Evolutionary conservation across 179 eudicot genomes (phyloP), one percentile per base, ranked within the genome.

Genomic region (Beta lomatogona): DNA sequence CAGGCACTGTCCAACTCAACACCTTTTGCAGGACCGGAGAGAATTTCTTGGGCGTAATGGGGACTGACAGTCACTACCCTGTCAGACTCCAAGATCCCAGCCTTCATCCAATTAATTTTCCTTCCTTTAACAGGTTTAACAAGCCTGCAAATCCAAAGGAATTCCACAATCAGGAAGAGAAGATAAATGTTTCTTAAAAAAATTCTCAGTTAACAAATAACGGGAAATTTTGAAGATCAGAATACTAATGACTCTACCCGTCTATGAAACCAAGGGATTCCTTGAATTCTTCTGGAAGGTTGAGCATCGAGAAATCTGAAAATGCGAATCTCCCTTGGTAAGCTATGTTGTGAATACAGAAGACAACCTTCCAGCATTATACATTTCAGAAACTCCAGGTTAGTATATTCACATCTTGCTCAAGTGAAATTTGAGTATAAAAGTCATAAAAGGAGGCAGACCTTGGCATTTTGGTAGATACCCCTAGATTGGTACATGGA

Each of bases 51-150:
- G 31, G 99, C 98, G 77, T 96, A 96, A 86, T 92, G 36, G 53
- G 97, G 97, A 85, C 99, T 96, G 72, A 96, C 99, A 57, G 99
- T 96, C 65, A 96, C 31, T 15, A 88, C 90, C 21, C 86, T 86
- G 70, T 94, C 85, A 25, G 97, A 89, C 82, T 90, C 94, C 78
- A 92, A 45, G 52, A 94, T 89, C 76, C 89, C 99, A 15, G 97
- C 99, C 76, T 94, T 92, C 98, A 95, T 90, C 99, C 98, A 95
- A 73, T 95, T 95, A 63, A 95, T 90, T 83, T 95, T 95, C 86
- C 91, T 86, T 81, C 99, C 98, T 78, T 83, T 87, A 13, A 91
- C 89, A 15, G 99, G 99, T 83, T 89, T 91, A 1, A 84, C 84
- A 67, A 89, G 91, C 86, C 98, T 95, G 91, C 75, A 74, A 79